A percentile compares a stretch with the other conserved stretches of the same genome.
These are phyloP conservation scores for Clarireedia monteithiana DNA, from an alignment of 2,329 filamentous ascomycete species.

Conservation along the genomic window DNA sequence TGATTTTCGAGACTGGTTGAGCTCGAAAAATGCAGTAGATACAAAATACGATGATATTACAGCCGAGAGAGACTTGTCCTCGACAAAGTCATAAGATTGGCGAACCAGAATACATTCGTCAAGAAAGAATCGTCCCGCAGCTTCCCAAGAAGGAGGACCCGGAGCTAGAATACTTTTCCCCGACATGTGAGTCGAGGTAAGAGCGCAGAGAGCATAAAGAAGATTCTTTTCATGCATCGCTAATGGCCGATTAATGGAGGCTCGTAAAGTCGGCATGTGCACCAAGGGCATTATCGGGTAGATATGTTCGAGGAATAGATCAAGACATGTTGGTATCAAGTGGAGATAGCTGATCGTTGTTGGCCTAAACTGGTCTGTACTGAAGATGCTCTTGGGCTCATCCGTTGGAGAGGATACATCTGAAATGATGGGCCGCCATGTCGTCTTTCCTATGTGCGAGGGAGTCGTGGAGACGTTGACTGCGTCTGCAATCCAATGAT, in stretches of 20 bases:
- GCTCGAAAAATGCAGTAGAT: conserved; percentile 52
- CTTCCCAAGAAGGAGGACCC: conserved; percentile 37
- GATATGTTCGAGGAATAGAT: conserved; percentile 53
- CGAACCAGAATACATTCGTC: conserved; percentile 50
- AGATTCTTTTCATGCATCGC: conserved; percentile 35
- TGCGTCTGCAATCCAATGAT: conserved; percentile 22
- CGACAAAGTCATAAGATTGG: conserved; percentile 49
- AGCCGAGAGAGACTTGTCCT: conserved; percentile 44
- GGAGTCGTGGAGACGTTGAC: conserved; percentile 14
- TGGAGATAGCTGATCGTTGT: conserved; percentile 40
- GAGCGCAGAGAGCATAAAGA: conserved; percentile 49
- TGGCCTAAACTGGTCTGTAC: conserved; percentile 35
- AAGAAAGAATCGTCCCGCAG: conserved; percentile 46
- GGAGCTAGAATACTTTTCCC: conserved; percentile 35
- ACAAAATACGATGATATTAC: conserved; percentile 57
- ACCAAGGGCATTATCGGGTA: conserved; percentile 58
- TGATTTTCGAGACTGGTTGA: conserved; percentile 49
- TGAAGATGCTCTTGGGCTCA: conserved; percentile 30
- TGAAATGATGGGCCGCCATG: conserved; percentile 25
- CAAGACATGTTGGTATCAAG: conserved; percentile 47
- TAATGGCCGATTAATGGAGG: conserved; percentile 38
- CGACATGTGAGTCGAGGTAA: conserved; percentile 44
- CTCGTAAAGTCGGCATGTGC: conserved; percentile 46
- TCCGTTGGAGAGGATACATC: conserved; percentile 33
- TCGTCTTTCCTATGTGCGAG: conserved; percentile 8